A percentile compares a stretch with the other conserved stretches of the same genome.
phyloP scores from a whole-genome alignment of 1,284 basidiomycete genomes.

The Golubevia pallescens region DNA sequence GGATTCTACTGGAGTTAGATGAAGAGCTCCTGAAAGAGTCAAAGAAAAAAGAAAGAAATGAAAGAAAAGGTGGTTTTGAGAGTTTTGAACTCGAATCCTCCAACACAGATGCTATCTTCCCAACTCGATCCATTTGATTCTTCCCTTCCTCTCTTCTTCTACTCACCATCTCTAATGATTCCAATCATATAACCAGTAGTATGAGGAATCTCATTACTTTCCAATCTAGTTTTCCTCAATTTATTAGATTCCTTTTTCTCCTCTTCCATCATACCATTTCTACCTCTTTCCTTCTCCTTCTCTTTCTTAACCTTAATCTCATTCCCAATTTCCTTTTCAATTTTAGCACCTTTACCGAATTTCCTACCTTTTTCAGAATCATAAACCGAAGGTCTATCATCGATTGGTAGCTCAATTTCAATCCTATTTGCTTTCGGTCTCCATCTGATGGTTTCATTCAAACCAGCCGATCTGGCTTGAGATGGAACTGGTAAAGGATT shows the following conservation, averaged over 20 bases:
- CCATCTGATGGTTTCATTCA: constrained; percentile 46
- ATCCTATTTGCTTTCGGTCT: constrained; percentile 48
- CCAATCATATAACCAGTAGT: constrained; percentile 59
- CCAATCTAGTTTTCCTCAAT: constrained; percentile 50
- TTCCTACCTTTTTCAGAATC: constrained; percentile 45
- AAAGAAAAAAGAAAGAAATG: neutral
- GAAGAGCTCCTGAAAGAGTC: constrained; percentile 35
- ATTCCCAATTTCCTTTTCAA: constrained; percentile 1
- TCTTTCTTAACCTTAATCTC: constrained; percentile 25
- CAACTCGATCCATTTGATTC: neutral
- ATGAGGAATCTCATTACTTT: constrained; percentile 47
- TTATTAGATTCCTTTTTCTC: no score
- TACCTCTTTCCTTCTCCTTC: constrained; percentile 19
- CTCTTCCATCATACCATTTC: constrained; percentile 5
- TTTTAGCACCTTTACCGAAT: constrained; percentile 22
- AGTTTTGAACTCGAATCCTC: neutral
- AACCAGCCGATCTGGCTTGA: constrained; percentile 44
- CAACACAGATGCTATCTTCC: neutral
- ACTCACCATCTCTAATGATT: constrained; percentile 37
- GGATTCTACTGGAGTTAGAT: constrained; percentile 47
- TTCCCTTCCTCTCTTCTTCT: no score
- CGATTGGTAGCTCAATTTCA: constrained; percentile 57
- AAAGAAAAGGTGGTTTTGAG: neutral
- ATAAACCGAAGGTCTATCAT: constrained; percentile 51
- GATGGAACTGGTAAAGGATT: constrained; percentile 48